Evolutionary conservation across 2,329 filamentous ascomycete species (phyloP), one percentile per base, ranked within the genome.

Genomic region (Clonostachys solani): DNA sequence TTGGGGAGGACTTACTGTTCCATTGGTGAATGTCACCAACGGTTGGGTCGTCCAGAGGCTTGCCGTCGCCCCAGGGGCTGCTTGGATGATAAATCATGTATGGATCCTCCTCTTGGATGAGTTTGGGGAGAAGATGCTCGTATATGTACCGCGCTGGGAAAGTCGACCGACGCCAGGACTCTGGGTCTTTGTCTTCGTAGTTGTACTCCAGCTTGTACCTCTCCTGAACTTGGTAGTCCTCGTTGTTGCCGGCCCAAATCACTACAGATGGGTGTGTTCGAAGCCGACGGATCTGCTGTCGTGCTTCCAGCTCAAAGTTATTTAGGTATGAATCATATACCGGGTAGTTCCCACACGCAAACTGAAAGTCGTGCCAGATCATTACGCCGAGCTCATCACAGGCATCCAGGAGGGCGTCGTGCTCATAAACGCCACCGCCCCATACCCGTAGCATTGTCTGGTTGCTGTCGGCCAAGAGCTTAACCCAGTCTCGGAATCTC

Each of bases 1-100:
- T 29, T 13, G 19, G 18, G 29, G 17, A n/a, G 16, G 2, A 47
- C 54, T 51, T 44, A 55, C 57, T 43, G 17, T 60, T 56, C 88
- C 88, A 92, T 61, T 91, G 87, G 62, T 92, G 88, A 62, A 91
- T 82, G 59, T 92, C 88, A 19, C 88, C 88, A 16, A 89, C 77
- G 0, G 81, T 89, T 5, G 81, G 74, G 60, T 91, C 86, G 5
- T 53, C 40, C 0, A 77, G 79, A 0, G 82, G 83, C 48, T 73
- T 73, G 49, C 56, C 56, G 15, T 82, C 78, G 29, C 86, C 84
- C 73, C 84, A 90, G 46, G 87, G 89, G 23, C 84, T 87, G 42
- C 86, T 87, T 17, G 85, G 85, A 49, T 88, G 86, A 57, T 87
- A 86, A 52, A 84, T 84, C 18, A 83, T 80, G 50, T 77, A 75